These are phyloP conservation scores for Pythium rishiriense DNA, from an alignment of 352 stramenopile species.

Conservation along the genomic window DNA sequence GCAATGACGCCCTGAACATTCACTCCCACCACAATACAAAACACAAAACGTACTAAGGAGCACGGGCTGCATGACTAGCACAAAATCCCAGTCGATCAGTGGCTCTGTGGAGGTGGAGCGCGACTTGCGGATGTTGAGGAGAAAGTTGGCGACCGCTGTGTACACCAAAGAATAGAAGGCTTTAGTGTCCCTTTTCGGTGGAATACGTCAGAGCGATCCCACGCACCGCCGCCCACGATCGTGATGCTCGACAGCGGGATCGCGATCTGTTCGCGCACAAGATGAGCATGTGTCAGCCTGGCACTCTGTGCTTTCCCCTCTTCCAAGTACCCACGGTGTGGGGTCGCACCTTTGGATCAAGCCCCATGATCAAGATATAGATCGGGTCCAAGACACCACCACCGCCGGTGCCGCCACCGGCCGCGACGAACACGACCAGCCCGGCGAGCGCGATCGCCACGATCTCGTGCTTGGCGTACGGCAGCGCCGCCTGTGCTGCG, in stretches of 20 bases:
- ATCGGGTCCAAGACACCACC: slow-evolving; percentile 95
- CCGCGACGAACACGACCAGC: slow-evolving; percentile 85
- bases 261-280: slow-evolving; percentile 48
- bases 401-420: slow-evolving; percentile 88
- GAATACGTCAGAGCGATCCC: no score
- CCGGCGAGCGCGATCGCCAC: slow-evolving; percentile 50
- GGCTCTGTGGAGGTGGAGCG: slow-evolving; percentile 87
- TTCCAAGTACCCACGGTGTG: no score
- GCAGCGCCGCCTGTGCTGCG: slow-evolving; percentile 24
- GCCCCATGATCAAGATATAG: slow-evolving; percentile 95
- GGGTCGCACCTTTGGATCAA: slow-evolving; percentile 76
- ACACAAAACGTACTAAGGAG: slow-evolving; percentile 49
- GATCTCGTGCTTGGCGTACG: slow-evolving; percentile 44
- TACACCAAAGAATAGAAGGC: neutral
- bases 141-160: slow-evolving; percentile 89
- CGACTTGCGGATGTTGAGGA: slow-evolving; percentile 90
- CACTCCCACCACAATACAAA: neutral
- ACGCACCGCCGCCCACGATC: slow-evolving; percentile 86
- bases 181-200: no score
- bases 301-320: no score
- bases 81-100: slow-evolving; percentile 97
- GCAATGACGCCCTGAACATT: neutral
- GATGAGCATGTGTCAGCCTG: no score
- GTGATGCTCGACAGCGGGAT: slow-evolving; percentile 97
- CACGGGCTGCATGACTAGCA: slow-evolving; percentile 96